Conservation (phyloP, 768 basidiomycete species). For the Heimioporus sp. region DNA sequence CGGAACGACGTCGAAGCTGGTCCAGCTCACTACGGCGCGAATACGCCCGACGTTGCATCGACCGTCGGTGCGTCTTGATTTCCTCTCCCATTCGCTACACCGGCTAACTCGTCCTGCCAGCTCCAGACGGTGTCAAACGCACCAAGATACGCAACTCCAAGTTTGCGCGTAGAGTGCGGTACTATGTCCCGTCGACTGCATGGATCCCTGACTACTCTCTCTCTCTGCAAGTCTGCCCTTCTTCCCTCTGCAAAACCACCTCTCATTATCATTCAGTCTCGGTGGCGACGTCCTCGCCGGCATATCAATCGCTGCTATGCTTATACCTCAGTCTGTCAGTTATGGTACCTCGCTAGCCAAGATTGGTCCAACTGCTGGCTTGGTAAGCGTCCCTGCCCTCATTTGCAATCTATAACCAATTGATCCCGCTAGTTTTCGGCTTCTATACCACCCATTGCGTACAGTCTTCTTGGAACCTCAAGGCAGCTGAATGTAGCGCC, state of each 20-base stretch:
- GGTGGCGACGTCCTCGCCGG: conserved; percentile 81
- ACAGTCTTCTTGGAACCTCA: conserved; percentile 87
- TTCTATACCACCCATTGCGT: conserved; percentile 83
- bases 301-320: conserved; percentile 79
- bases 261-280: conserved; percentile 36
- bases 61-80: conserved; percentile 13
- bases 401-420: neutral
- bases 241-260: neutral
- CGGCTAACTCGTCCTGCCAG: neutral
- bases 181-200: conserved; percentile 73
- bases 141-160: conserved; percentile 22
- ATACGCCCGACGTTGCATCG: conserved; percentile 19
- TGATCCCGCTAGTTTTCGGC: conserved; percentile 62
- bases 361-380: conserved; percentile 79
- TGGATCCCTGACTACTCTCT: conserved; percentile 81
- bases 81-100: neutral
- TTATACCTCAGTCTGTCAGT: conserved; percentile 86
- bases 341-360: conserved; percentile 89
- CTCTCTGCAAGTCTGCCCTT: conserved; percentile 50
- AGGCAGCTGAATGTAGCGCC: conserved; percentile 81
- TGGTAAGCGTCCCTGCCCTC: conserved; percentile 47
- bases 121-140: conserved; percentile 13
- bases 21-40: conserved; percentile 17
- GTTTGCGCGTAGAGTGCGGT: conserved; percentile 53
- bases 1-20: conserved; percentile 27